Base-by-base conservation (phyloP, 78 protist species). In the Monocercomonoides exilis region DNA sequence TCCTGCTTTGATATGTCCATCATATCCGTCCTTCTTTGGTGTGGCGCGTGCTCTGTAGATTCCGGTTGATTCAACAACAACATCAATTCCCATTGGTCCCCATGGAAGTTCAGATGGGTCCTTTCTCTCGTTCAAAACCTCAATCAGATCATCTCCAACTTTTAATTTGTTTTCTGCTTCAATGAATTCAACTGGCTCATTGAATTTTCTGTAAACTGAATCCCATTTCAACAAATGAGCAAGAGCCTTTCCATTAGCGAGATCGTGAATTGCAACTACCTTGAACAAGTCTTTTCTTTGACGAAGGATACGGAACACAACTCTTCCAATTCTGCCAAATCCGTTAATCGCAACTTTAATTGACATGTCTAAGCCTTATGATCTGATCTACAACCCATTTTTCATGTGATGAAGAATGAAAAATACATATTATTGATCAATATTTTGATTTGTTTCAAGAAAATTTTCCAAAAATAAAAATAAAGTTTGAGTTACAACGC, bases 11-110 rank as follows among this genome's bases (percentile, higher is more conserved):
- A 85, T 0, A 85, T 87, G 0, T n/a, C 82, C 82, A 79, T 79
- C 82, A 79, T 79, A 79, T 6, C 82, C 82, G 82, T 79, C 82
- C 82, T 79, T 79, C 45, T 32, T 6, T 43, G 97, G 98, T 87
- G 87, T 91, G 43, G 89, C 99, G 2, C 44, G 84, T 46, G 89
- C 45, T 44, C 93, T 88, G 96, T 97, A 98, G 44, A 97, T 92
- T 84, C 99, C 99, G 35, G 99, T 96, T 64, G 99, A 94, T 93
- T 98, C 99, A 77, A 96, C 93, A 63, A 97, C 96, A 92, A 87
- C 81, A 33, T 91, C 93, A 79, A 87, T 96, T 70, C 91, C 92
- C 6, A 1, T 42, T 34, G 1, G 41, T 45, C 54, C 90, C 98
- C 98, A 96, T 33, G 90, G 89, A 85, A 96, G 93, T 34, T 88